phyloP scores from a whole-genome alignment of 208 protist species.

The Histomonas meleagridis region DNA sequence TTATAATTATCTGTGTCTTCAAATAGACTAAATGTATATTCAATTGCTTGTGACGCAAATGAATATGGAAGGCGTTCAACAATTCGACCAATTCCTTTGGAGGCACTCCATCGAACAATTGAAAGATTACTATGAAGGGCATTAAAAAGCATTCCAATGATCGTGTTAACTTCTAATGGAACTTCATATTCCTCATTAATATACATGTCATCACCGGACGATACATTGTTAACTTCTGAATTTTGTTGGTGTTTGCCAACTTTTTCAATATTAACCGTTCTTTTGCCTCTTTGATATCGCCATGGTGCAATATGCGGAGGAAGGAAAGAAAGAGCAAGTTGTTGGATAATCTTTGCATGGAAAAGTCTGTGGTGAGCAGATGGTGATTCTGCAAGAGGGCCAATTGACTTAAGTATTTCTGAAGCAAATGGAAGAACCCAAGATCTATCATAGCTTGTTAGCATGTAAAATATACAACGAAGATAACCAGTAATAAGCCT shows the following conservation, averaged over 20 bases:
- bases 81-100: slow-evolving; percentile 83
- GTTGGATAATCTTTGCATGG: slow-evolving; percentile 2
- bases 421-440: neutral
- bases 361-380: slow-evolving; percentile 5
- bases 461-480: neutral
- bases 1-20: slow-evolving; percentile 20
- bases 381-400: neutral
- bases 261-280: neutral
- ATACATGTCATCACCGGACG: neutral
- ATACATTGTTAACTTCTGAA: neutral
- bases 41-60: slow-evolving; percentile 72
- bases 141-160: neutral
- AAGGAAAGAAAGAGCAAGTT: neutral
- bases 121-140: neutral
- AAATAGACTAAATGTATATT: slow-evolving; percentile 64
- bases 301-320: neutral
- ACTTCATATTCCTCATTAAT: slow-evolving; percentile 30
- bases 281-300: neutral
- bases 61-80: slow-evolving; percentile 66
- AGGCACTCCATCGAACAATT: slow-evolving; percentile 81
- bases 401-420: neutral
- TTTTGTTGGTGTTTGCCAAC: neutral
- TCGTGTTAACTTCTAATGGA: neutral
- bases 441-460: neutral
- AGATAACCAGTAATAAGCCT: neutral